Evolutionary conservation across 1,284 basidiomycete species (phyloP).

Genomic region (Peniophora sp.): DNA sequence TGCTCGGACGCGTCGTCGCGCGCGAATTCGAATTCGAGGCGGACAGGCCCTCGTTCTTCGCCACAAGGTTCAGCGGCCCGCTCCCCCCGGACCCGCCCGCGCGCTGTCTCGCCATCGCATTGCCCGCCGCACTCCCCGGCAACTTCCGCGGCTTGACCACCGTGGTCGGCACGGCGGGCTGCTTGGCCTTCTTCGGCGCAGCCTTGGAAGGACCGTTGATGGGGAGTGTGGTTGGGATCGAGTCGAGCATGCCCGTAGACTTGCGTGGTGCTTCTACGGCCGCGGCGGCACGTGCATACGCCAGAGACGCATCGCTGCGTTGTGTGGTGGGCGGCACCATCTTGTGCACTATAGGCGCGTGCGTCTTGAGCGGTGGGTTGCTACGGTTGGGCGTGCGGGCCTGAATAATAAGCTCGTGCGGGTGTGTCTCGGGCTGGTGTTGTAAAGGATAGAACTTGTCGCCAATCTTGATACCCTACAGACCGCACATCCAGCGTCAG

Average conservation of each 20-base stretch:
- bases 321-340: conserved; percentile 33
- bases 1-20: conserved; percentile 3
- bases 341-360: conserved; percentile 62
- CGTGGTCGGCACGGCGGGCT: conserved; percentile 9
- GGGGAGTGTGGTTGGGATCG: conserved; percentile 19
- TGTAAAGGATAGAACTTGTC: conserved; percentile 54
- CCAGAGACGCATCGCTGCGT: conserved; percentile 38
- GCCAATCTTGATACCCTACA: conserved; percentile 59
- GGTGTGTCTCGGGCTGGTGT: conserved; percentile 39
- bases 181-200: conserved; percentile 23
- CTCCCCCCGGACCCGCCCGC: background rate
- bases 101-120: no score
- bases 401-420: conserved; percentile 67
- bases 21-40: background rate
- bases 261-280: conserved; percentile 50
- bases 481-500: background rate
- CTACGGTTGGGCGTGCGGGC: conserved; percentile 46
- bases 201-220: conserved; percentile 6
- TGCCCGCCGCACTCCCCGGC: no score
- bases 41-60: conserved; percentile 12
- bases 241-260: conserved; percentile 43
- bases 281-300: conserved; percentile 47
- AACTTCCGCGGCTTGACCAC: conserved; percentile 3
- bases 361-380: conserved; percentile 58
- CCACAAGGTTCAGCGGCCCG: conserved; percentile 7